A percentile compares a stretch with the other conserved stretches of the same genome.
These are phyloP conservation scores for Hymenoscyphus fraxineus DNA, from an alignment of 2,329 filamentous ascomycete species.

Conservation along the genomic window DNA sequence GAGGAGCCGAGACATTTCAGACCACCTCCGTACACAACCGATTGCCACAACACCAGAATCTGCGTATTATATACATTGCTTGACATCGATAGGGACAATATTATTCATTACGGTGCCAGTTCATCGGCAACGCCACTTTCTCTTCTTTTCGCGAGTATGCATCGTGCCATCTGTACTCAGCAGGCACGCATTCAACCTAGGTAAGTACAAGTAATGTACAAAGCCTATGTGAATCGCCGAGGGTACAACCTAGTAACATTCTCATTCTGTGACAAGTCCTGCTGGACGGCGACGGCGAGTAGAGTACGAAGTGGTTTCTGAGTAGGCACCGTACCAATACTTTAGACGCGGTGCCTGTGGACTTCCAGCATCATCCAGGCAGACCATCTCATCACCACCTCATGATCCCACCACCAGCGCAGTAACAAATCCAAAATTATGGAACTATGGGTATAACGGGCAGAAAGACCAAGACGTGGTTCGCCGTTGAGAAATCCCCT, in stretches of 20 bases:
- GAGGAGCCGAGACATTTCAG: too few species aligned
- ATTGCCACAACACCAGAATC: too few species aligned
- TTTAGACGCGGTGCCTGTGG: too few species aligned
- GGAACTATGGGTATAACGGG: background rate
- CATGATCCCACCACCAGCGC: background rate
- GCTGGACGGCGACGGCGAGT: background rate
- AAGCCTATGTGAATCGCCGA: background rate
- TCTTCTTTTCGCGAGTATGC: too few species aligned
- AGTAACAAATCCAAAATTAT: background rate
- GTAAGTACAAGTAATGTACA: background rate
- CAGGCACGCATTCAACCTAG: background rate
- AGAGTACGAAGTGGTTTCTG: background rate
- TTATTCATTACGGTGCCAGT: too few species aligned
- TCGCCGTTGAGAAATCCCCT: constrained; percentile 5
- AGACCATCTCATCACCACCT: background rate
- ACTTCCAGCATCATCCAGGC: background rate
- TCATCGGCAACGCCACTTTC: too few species aligned
- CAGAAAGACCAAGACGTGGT: background rate
- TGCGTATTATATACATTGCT: too few species aligned
- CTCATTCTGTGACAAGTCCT: background rate
- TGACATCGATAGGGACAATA: too few species aligned
- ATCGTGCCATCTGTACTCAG: background rate
- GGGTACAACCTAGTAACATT: background rate
- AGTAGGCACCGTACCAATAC: background rate
- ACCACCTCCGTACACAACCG: too few species aligned